Evolutionary conservation across 129 eudicot species (phyloP).

Genomic region (Flaveria ramosissima): DNA sequence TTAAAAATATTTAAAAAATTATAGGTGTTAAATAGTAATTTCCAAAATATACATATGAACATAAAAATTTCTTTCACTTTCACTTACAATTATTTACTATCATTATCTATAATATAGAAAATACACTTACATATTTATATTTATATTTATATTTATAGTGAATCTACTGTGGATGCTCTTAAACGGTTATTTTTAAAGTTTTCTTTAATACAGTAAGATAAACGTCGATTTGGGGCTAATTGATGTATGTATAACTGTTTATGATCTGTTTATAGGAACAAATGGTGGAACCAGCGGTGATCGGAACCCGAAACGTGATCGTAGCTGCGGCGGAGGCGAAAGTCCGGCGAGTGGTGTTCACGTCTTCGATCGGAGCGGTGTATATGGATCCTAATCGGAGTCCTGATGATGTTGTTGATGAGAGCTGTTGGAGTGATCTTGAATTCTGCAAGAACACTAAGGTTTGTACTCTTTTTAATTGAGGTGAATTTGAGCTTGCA

Average conservation of each 20-base stretch:
- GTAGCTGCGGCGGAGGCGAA: constrained; percentile 87
- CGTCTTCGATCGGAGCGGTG: constrained; percentile 94
- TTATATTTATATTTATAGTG: too few species aligned
- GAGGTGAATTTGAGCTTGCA: not conserved
- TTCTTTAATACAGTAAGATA: too few species aligned
- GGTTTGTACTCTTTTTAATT: constrained; percentile 36
- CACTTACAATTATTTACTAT: too few species aligned
- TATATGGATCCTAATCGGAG: constrained; percentile 90
- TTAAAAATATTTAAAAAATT: too few species aligned
- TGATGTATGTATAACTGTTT: too few species aligned
- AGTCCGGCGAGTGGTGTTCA: constrained; percentile 83
- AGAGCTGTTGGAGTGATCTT: constrained; percentile 97
- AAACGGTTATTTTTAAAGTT: too few species aligned
- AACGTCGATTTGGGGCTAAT: not conserved
- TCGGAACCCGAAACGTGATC: constrained; percentile 78
- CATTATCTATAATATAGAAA: too few species aligned
- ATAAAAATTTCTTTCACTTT: too few species aligned
- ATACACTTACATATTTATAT: too few species aligned
- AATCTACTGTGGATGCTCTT: too few species aligned
- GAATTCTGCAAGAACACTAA: constrained; percentile 97
- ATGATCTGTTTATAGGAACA: constrained; percentile 58
- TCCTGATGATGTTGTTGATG: constrained; percentile 89
- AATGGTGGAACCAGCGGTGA: constrained; percentile 99
- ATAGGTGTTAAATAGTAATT: too few species aligned
- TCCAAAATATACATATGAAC: too few species aligned